Percentiles rank a stretch among this genome's conserved stretches.
Conservation (phyloP, 345 rosid species). For the Psidium friedrichsthalianum region DNA sequence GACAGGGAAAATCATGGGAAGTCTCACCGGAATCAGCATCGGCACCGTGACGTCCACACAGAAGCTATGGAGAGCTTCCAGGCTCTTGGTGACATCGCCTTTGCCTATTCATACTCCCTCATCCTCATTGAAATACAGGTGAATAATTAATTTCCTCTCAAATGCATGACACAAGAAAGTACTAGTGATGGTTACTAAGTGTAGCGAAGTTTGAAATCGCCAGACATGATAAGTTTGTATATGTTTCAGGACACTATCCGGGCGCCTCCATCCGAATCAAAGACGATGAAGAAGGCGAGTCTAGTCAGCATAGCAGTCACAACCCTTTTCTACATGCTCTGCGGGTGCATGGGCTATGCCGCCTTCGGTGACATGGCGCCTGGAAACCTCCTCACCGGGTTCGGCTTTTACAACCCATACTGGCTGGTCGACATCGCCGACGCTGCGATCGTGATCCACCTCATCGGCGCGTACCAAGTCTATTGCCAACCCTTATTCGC, state of each 20-base stretch:
- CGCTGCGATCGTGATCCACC: conserved; percentile 61
- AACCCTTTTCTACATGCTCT: conserved; percentile 37
- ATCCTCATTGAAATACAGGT: conserved; percentile 42
- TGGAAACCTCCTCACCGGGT: conserved; percentile 67
- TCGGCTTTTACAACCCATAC: conserved; percentile 65
- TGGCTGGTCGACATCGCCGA: conserved; percentile 71
- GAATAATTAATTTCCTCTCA: neutral
- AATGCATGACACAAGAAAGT: neutral
- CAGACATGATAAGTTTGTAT: neutral
- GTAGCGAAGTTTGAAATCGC: neutral
- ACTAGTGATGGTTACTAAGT: neutral
- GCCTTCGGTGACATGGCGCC: conserved; percentile 66
- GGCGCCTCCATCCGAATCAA: conserved; percentile 39
- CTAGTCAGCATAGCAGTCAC: conserved; percentile 20
- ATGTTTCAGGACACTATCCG: conserved; percentile 33
- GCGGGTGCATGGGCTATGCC: conserved; percentile 69
- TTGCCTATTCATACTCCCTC: conserved; percentile 34
- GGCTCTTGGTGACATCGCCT: conserved; percentile 37
- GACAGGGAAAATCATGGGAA: conserved; percentile 17
- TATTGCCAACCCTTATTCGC: conserved; percentile 65
- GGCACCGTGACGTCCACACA: conserved; percentile 12
- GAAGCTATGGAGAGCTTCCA: conserved; percentile 37
- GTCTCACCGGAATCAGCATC: conserved; percentile 29
- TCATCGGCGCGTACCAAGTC: conserved; percentile 73
- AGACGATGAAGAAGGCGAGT: conserved; percentile 42